Base-by-base conservation (phyloP, 2,329 filamentous ascomycete genomes). In the Fusarium oxysporum region DNA sequence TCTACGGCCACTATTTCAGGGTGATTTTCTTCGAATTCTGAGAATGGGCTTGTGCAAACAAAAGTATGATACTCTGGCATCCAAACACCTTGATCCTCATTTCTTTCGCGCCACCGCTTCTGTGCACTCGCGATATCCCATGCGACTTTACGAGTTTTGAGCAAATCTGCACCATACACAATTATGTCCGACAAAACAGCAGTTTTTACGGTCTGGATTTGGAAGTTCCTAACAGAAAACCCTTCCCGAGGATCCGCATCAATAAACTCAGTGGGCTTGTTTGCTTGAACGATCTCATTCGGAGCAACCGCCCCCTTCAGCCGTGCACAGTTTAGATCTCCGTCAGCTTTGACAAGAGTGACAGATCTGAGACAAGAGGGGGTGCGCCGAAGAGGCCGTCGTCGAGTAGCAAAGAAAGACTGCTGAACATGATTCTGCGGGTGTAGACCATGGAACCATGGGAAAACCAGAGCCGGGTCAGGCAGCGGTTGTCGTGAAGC, bases 181-280 rank as follows among this genome's bases (percentile, higher is more conserved):
- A 99, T 88, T 72, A 99, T 94, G 80, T 99, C 96, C 1, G 95
- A 98, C 13, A 96, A 89, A 73, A 93, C 90, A 61, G 95, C 95
- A 73, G 93, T 85, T 81, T 99, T 99, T 65, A 93, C 93, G 1
- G 93, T 89, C 81, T 99, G 96, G 43, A 98, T 98, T 77, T 98
- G 96, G 79, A 99, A 99, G 81, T 98, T 98, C 50, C 96, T 91
- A 47, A 98, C 95, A 8, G 94, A 97, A 80, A 98, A 98, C 13
- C 96, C 96, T 73, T 97, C 93, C 62, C 85, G 89, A 3, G 96
- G 96, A 78, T 99, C 96, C 44, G 92, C 88, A 47, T 97, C 93
- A 68, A 95, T 84, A 78, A 99, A 97, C 28, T 91, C 87, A 48
- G 88, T 83, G 21, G 83, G 82, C 6, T 78, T 79, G 6, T 81